Conservation (phyloP, 108 stramenopile genomes). For the Skeletonema tropicum region DNA sequence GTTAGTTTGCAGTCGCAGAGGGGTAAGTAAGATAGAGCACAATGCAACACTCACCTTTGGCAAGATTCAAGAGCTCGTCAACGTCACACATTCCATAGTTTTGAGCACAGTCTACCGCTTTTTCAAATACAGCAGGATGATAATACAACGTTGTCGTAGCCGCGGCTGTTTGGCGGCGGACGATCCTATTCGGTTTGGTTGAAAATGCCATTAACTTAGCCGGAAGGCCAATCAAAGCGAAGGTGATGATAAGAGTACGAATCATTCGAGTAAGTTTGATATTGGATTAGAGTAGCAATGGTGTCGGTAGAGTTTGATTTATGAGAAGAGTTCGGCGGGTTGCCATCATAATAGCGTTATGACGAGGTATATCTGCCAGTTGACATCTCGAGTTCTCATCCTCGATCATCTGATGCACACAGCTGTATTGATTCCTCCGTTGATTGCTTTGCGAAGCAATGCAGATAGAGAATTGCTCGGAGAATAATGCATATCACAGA, state of each 20-base stretch:
- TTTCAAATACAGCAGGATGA: conserved; percentile 26
- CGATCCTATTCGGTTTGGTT: background rate
- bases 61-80: conserved; percentile 43
- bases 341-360: too few species aligned
- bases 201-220: background rate
- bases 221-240: background rate
- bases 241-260: background rate
- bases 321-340: too few species aligned
- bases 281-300: too few species aligned
- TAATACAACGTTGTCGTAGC: background rate
- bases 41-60: conserved; percentile 24
- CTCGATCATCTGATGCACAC: too few species aligned
- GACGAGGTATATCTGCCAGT: too few species aligned
- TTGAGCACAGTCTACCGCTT: conserved; percentile 37
- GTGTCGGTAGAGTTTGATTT: too few species aligned
- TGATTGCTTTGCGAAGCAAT: too few species aligned
- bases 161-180: background rate
- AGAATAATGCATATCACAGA: too few species aligned
- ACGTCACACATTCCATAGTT: conserved; percentile 46
- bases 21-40: background rate
- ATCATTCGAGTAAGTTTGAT: background rate
- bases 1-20: too few species aligned
- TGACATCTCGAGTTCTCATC: too few species aligned
- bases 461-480: too few species aligned
- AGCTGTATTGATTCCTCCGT: too few species aligned